phyloP scores from a whole-genome alignment of 768 basidiomycete species.

The Tephrocybe rancida region DNA sequence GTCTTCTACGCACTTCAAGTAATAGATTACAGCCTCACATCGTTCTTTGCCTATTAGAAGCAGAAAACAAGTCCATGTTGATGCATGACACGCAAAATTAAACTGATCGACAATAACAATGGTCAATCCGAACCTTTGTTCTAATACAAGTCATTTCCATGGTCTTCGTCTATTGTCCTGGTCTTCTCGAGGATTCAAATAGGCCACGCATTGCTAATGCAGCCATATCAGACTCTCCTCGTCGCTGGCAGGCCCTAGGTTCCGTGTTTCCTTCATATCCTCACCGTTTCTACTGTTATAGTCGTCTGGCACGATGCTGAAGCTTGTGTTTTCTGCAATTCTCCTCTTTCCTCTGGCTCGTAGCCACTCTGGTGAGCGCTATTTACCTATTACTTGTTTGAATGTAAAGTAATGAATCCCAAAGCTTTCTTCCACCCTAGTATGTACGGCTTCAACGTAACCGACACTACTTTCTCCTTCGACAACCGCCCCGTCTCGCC shows the following conservation, averaged over 20 bases:
- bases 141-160: no score
- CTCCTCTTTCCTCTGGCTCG: background rate
- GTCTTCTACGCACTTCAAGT: no score
- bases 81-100: no score
- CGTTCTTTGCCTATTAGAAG: no score
- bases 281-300: background rate
- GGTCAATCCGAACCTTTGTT: background rate
- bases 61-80: no score
- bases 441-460: constrained; percentile 76
- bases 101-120: background rate
- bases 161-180: background rate
- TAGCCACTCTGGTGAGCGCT: background rate
- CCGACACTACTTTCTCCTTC: constrained; percentile 49
- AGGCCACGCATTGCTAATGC: background rate
- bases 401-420: background rate
- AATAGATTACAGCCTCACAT: no score
- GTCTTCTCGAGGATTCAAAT: background rate
- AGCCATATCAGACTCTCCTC: background rate
- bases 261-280: background rate
- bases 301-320: background rate
- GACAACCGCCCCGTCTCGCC: constrained; percentile 64
- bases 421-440: constrained; percentile 56
- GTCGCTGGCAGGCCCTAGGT: background rate
- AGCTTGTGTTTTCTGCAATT: background rate
- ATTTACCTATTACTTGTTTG: no score